Evolutionary conservation across 169 alveolate genomes (phyloP).

Genomic region (Babesia bigemina): DNA sequence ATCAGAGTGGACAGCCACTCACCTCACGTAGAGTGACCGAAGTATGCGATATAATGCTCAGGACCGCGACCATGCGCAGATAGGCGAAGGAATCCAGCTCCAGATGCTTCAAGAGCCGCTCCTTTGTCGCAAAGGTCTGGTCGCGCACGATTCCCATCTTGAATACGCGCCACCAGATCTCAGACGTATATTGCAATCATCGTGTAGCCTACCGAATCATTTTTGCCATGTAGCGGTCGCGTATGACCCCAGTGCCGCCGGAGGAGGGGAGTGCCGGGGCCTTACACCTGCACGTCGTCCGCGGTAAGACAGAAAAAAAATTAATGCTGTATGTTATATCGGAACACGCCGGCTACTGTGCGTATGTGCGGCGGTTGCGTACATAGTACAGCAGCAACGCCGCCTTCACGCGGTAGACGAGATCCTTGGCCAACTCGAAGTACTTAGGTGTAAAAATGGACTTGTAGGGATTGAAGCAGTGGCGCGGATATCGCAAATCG

Average conservation of each 20-base stretch:
- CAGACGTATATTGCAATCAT: not conserved
- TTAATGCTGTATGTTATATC: not conserved
- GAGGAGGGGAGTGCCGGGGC: slow-evolving; percentile 11
- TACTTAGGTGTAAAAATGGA: slow-evolving; percentile 40
- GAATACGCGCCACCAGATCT: not conserved
- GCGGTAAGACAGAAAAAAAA: no score
- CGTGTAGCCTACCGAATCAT: not conserved
- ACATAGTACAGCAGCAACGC: slow-evolving; percentile 18
- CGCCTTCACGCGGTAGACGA: slow-evolving; percentile 32
- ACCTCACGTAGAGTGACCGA: slow-evolving; percentile 32
- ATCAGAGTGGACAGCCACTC: not conserved
- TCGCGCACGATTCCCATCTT: slow-evolving; percentile 25
- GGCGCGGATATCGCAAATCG: not conserved
- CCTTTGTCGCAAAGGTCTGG: slow-evolving; percentile 23
- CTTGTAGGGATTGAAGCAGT: slow-evolving; percentile 45
- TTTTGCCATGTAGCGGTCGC: slow-evolving; percentile 39
- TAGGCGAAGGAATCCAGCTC: slow-evolving; percentile 52
- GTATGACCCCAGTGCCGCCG: slow-evolving; percentile 86
- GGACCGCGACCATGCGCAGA: slow-evolving; percentile 50
- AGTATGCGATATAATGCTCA: slow-evolving; percentile 49
- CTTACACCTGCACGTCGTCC: no score
- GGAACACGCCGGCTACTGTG: not conserved
- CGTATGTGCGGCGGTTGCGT: not conserved
- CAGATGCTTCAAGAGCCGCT: slow-evolving; percentile 36
- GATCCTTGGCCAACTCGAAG: slow-evolving; percentile 30